Conservation (phyloP, 257 asterid species). For the Verbascum thapsus region DNA sequence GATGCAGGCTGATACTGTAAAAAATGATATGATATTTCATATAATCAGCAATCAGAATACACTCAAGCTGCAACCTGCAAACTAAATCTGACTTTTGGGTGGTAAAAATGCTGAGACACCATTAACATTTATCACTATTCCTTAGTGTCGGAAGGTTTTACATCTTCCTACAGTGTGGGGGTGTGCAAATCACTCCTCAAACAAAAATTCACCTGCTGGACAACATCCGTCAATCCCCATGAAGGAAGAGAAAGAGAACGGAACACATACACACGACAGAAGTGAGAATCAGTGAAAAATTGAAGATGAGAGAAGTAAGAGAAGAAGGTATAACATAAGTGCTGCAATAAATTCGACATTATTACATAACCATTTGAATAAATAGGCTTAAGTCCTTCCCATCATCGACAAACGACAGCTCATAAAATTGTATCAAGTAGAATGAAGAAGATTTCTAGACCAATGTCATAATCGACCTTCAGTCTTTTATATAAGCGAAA, state of each 20-base stretch:
- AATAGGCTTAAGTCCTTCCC: background rate
- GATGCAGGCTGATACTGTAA: background rate
- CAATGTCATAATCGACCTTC: slow-evolving; percentile 8
- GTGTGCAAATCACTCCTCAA: background rate
- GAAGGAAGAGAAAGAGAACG: background rate
- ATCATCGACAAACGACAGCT: background rate
- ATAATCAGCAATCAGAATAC: background rate
- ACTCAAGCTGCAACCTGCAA: background rate
- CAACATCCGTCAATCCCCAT: slow-evolving; percentile 3
- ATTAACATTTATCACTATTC: background rate
- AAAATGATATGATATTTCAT: background rate
- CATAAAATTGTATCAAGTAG: background rate
- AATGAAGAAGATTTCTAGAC: slow-evolving; percentile 5
- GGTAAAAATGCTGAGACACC: background rate
- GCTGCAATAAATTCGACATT: background rate
- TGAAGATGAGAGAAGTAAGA: background rate
- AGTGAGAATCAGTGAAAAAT: no score
- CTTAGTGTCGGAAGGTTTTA: background rate
- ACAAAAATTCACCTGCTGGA: background rate
- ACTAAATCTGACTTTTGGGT: background rate
- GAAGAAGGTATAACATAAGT: background rate
- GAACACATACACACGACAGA: background rate
- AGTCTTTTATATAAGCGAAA: background rate
- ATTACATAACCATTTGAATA: background rate
- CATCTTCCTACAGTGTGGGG: background rate